Percentiles rank a stretch among this genome's conserved stretches.
Conservation (phyloP, 164 flowering plant genomes). For the Macadamia integrifolia region DNA sequence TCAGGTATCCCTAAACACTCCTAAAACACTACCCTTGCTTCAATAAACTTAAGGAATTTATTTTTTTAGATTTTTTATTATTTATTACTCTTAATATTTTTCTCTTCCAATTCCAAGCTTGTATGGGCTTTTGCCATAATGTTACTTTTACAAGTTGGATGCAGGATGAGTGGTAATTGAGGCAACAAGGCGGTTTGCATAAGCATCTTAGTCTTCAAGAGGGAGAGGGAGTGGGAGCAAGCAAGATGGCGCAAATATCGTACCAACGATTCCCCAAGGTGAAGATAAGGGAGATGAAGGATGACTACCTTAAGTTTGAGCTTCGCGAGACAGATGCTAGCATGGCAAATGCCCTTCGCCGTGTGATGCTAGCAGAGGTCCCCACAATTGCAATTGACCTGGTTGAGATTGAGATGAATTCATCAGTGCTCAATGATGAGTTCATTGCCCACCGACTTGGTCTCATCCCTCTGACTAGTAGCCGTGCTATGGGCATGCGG, state of each 20-base stretch:
- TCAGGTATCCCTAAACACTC: too few species aligned
- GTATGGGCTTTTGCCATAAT: too few species aligned
- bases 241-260: slow-evolving; percentile 39
- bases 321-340: slow-evolving; percentile 81
- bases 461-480: slow-evolving; percentile 83
- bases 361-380: slow-evolving; percentile 92
- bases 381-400: slow-evolving; percentile 94
- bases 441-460: slow-evolving; percentile 95
- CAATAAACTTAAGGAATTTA: too few species aligned
- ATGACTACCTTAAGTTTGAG: slow-evolving; percentile 87
- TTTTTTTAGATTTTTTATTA: too few species aligned
- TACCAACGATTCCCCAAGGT: slow-evolving; percentile 85
- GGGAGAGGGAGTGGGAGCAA: slow-evolving; percentile 3
- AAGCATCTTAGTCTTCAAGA: too few species aligned
- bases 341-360: slow-evolving; percentile 93
- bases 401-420: slow-evolving; percentile 94
- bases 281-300: slow-evolving; percentile 71
- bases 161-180: too few species aligned
- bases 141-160: too few species aligned
- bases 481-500: slow-evolving; percentile 84
- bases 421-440: slow-evolving; percentile 96
- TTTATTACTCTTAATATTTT: too few species aligned
- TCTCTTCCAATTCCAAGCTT: too few species aligned
- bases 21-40: too few species aligned
- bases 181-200: too few species aligned